These are phyloP conservation scores for Paraconiothyrium sp. DNA, from an alignment of 2,329 filamentous ascomycete species.

Conservation along the genomic window DNA sequence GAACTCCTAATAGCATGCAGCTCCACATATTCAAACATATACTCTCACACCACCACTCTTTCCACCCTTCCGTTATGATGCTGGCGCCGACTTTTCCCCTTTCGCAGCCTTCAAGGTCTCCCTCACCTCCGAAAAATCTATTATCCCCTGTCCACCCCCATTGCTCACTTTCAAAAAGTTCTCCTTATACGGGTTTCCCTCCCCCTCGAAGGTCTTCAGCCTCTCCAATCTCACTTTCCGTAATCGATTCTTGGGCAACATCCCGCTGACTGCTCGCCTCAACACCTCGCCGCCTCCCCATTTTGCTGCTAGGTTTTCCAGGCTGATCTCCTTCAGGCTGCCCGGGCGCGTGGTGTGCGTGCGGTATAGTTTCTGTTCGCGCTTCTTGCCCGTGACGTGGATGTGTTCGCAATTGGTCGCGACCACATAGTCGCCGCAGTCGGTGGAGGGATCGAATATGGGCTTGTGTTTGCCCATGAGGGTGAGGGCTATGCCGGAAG, in stretches of 20 bases:
- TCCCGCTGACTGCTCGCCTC: conserved; percentile 90
- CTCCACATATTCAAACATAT: conserved; percentile 20
- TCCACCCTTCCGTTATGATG: conserved; percentile 27
- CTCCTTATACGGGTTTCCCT: conserved; percentile 86
- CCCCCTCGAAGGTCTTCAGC: conserved; percentile 96
- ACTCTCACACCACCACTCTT: conserved; percentile 5
- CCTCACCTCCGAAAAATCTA: conserved; percentile 50
- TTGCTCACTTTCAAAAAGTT: conserved; percentile 79
- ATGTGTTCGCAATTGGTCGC: conserved; percentile 88
- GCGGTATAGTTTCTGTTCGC: conserved; percentile 94
- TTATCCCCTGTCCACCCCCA: conserved; percentile 45
- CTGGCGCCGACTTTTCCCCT: conserved; percentile 25
- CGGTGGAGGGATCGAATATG: conserved; percentile 94
- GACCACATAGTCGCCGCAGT: conserved; percentile 99
- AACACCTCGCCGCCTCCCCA: conserved; percentile 92
- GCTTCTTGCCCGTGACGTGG: conserved; percentile 90
- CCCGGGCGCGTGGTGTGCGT: conserved; percentile 91
- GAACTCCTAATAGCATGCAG: conserved; percentile 20
- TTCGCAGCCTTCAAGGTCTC: conserved; percentile 43
- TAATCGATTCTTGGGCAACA: conserved; percentile 96
- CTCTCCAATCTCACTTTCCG: conserved; percentile 86
- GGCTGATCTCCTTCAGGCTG: conserved; percentile 84
- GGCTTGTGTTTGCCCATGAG: conserved; percentile 99
- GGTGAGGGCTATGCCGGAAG: conserved; percentile 83
- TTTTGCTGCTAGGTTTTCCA: conserved; percentile 95